Evolutionary conservation across 1,284 basidiomycete species (phyloP).

Genomic region (Ceratobasidium sp.): DNA sequence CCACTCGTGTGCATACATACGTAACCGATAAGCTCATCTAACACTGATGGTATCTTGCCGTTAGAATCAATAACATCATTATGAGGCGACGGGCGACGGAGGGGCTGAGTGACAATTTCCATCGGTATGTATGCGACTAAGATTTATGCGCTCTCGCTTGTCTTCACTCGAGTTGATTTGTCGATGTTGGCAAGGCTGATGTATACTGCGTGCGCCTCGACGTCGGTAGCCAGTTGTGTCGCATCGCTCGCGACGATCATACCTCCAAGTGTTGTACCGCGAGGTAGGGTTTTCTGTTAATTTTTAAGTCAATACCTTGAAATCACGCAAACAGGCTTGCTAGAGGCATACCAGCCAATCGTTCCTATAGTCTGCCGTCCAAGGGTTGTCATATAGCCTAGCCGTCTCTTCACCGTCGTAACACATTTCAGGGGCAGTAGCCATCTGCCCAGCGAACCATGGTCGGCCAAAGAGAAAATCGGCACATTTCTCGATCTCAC

Average conservation of each 20-base stretch:
- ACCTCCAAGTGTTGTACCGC: constrained; percentile 28
- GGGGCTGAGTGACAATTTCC: constrained; percentile 23
- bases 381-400: not conserved
- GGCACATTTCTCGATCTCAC: too few species aligned
- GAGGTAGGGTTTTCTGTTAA: constrained; percentile 19
- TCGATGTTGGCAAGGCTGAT: constrained; percentile 34
- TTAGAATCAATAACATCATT: constrained; percentile 37
- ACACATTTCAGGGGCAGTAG: not conserved
- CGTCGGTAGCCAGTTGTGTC: constrained; percentile 31
- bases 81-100: constrained; percentile 25
- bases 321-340: not conserved
- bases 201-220: constrained; percentile 37
- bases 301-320: not conserved
- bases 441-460: constrained; percentile 19
- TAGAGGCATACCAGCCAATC: constrained; percentile 9
- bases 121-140: constrained; percentile 45
- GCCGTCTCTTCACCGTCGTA: constrained; percentile 1
- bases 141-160: constrained; percentile 36
- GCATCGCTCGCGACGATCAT: constrained; percentile 26
- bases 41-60: constrained; percentile 24
- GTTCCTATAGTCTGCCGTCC: constrained; percentile 1
- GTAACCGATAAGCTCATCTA: constrained; percentile 22
- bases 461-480: constrained; percentile 11
- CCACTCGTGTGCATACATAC: too few species aligned
- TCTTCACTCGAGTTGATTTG: constrained; percentile 36